Percentiles rank a stretch among this genome's conserved stretches.
Evolutionary conservation across 768 basidiomycete species (phyloP).

Genomic region (Calocybe indica): DNA sequence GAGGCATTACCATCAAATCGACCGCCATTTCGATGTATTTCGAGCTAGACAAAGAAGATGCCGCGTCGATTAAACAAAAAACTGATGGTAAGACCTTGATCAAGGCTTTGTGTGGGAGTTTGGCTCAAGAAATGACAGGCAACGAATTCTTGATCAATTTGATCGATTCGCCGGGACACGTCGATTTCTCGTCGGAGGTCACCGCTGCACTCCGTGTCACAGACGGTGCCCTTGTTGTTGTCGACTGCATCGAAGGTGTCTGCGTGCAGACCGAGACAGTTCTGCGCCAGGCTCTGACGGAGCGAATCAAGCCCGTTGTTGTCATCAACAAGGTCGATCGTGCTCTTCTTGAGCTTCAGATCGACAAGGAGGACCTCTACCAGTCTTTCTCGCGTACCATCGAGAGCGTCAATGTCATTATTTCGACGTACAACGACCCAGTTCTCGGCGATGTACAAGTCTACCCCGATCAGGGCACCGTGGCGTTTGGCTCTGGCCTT

Average conservation of each 20-base stretch:
- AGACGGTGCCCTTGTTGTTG: constrained; percentile 98
- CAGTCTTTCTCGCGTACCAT: constrained; percentile 96
- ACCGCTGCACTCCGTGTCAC: constrained; percentile 99
- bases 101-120: background rate
- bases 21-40: constrained; percentile 99
- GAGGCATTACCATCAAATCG: constrained; percentile 99
- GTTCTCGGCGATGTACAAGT: constrained; percentile 97
- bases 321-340: constrained; percentile 99
- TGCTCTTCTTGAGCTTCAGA: constrained; percentile 96
- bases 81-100: constrained; percentile 60
- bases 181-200: constrained; percentile 99
- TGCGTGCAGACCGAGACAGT: constrained; percentile 99
- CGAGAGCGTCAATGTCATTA: constrained; percentile 96
- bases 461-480: constrained; percentile 95
- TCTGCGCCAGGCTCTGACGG: constrained; percentile 90
- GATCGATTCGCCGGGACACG: constrained; percentile 99
- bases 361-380: constrained; percentile 92
- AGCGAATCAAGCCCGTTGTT: constrained; percentile 98
- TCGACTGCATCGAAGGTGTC: constrained; percentile 98
- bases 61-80: constrained; percentile 84
- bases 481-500: constrained; percentile 98
- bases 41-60: constrained; percentile 84
- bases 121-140: constrained; percentile 34
- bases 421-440: constrained; percentile 91
- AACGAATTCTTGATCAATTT: constrained; percentile 98